phyloP scores from a whole-genome alignment of 2,329 filamentous ascomycete genomes.

The Dactylellina cionopaga region DNA sequence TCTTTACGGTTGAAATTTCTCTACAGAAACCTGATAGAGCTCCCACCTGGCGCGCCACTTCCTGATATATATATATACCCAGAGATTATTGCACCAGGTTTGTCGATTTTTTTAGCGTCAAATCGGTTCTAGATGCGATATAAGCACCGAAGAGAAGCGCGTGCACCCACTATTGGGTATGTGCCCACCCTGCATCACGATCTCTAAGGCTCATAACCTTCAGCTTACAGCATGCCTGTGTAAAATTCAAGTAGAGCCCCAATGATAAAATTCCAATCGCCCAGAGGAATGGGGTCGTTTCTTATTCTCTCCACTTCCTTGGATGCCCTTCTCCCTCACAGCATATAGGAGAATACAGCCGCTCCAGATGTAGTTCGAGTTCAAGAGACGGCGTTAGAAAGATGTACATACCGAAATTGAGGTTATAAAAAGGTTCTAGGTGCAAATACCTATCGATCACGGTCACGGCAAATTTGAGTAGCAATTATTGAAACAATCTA shows the following conservation, averaged over 20 bases:
- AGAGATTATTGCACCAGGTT: constrained; percentile 48
- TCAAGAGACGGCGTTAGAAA: too few relatives aligned
- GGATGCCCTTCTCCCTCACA: too few relatives aligned
- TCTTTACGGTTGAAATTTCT: constrained; percentile 38
- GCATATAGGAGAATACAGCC: too few relatives aligned
- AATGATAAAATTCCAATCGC: constrained; percentile 49
- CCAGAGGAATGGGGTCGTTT: constrained; percentile 12
- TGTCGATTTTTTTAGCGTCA: constrained; percentile 51
- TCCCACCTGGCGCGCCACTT: constrained; percentile 1
- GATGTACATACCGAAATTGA: too few relatives aligned
- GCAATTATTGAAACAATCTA: too few relatives aligned
- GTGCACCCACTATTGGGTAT: constrained; percentile 16
- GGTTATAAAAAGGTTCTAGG: too few relatives aligned
- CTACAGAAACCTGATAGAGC: constrained; percentile 48
- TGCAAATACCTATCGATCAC: too few relatives aligned
- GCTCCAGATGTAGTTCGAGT: too few relatives aligned
- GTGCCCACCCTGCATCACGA: constrained; percentile 47
- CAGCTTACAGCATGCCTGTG: constrained; percentile 50
- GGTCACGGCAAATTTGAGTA: too few relatives aligned
- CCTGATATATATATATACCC: too few relatives aligned
- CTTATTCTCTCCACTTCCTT: too few relatives aligned
- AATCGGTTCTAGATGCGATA: constrained; percentile 39
- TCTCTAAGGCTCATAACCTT: constrained; percentile 41
- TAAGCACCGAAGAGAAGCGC: constrained; percentile 29
- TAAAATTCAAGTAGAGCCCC: too few relatives aligned